Base-by-base conservation (phyloP, 768 basidiomycete species). In the Tephrocybe sp. region DNA sequence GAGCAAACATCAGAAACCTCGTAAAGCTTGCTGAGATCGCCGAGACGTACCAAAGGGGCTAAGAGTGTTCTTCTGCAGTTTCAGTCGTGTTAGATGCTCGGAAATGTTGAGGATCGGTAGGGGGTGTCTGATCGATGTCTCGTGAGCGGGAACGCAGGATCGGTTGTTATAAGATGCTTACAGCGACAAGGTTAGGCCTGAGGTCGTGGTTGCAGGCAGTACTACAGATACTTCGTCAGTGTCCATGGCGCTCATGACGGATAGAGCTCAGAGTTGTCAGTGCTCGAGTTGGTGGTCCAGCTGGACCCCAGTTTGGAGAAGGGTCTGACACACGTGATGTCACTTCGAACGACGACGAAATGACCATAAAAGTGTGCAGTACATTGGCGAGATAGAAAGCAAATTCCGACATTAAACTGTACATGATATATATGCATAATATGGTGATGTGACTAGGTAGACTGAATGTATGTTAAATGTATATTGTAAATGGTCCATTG, bases 71-170 rank as follows among this genome's bases (percentile, higher is more conserved):
- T 77, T 81, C 67, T 93, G 88, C 11, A 98, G 78, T 60, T 86
- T 86, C 51, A 85, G 73, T 55, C 97, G 82, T 37, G 91, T 96
- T 62, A 90, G 78, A 71, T 98, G 96, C 63, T 98, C 97, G 1
- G 95, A 97, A 62, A 98, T 88, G 68, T 94, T 97, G 56, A 99
- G 79, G 64, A 99, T 93, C 9, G 97, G 93, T 12, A 98, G 79
- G 32, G 97, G 96, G 68, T 98, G 97, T 49, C 95, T 98, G 63
- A 66, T 58, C 58, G 63, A 60, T 61, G 59, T 47, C 37, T 43
- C 42, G 37, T 65, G 43, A 58, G 20, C 41, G 28, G 37, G 39
- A 36, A 32, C 41, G 25, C 5, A 21, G 23, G 34, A 10, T 28
- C 20, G 11, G 33, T 45, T 14, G 28, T 20, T 34, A 45, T 43